These are phyloP conservation scores for Aspergillus diversus DNA, from an alignment of 495 filamentous ascomycete genomes.

Conservation along the genomic window DNA sequence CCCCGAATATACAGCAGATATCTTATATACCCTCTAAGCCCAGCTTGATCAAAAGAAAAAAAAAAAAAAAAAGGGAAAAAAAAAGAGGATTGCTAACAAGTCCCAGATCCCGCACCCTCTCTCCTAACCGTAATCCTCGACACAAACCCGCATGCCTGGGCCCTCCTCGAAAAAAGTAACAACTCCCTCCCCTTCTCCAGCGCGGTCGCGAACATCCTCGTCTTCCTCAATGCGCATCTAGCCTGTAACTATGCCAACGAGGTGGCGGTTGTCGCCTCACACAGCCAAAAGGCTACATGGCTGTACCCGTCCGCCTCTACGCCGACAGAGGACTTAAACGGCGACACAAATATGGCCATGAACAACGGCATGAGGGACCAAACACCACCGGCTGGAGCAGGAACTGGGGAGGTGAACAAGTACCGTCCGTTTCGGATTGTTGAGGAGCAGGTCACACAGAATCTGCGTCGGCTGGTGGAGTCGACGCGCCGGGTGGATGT, in stretches of 20 bases:
- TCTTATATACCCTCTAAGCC: neutral
- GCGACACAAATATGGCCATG: conserved; percentile 42
- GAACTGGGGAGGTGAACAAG: conserved; percentile 67
- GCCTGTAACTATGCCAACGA: conserved; percentile 91
- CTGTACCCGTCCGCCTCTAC: conserved; percentile 69
- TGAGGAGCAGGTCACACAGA: conserved; percentile 73
- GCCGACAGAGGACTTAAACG: conserved; percentile 32
- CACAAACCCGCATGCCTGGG: conserved; percentile 95
- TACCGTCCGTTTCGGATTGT: conserved; percentile 88
- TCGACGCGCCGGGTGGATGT: conserved; percentile 65
- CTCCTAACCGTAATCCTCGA: conserved; percentile 91
- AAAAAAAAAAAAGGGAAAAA: neutral
- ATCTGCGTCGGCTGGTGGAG: conserved; percentile 69
- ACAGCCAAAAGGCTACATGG: conserved; percentile 81
- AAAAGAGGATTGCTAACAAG: neutral
- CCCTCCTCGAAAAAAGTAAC: conserved; percentile 62
- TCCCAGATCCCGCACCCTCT: conserved; percentile 72
- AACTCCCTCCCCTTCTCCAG: conserved; percentile 79
- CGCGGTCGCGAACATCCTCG: conserved; percentile 85
- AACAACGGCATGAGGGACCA: conserved; percentile 3
- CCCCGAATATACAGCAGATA: neutral
- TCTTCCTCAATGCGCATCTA: conserved; percentile 96
- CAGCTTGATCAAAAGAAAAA: neutral
- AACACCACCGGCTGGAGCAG: neutral
- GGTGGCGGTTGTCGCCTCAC: conserved; percentile 89